Evolutionary conservation across 106 monocot genomes (phyloP), one percentile per base, ranked within the genome.

Genomic region (Vanilla planifolia): DNA sequence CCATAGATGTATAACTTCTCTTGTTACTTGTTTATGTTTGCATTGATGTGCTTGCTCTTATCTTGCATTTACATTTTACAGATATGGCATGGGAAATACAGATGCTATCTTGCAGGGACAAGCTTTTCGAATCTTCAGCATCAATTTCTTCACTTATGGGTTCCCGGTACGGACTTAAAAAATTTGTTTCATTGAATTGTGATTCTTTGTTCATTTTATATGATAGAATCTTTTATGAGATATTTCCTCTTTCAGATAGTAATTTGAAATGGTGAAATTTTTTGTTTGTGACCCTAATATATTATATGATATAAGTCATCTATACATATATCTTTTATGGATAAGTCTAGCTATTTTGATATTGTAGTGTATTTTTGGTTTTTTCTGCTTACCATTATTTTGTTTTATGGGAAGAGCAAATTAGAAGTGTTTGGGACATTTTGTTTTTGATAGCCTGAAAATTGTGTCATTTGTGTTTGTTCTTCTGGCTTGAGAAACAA

Each of bases 91-190:
- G 39, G 76, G 68, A 67, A 77, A 87, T 70, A 84, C 80, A 40
- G 87, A 89, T 77, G 78, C 85, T 15, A 58, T 96, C 33, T 25
- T 96, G 57, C 71, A 71, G 70, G 84, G 90, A 59, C 68, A 75
- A 48, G 53, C 79, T 59, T 96, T 90, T 29, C 62, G 83, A 29
- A 86, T 73, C 44, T 96, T 96, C 40, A 84, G 86, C 59, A 96
- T 96, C 41, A 96, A 96, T 26, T 89, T 83, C 65, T 96, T 96
- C 71, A 90, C 86, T 48, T 96, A 96, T 51, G 95, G 95, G 2
- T 96, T 90, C 50, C 90, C 86, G 68, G 95, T 96, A 82, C 32
- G 76, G 48, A 70, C 44, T 45, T 19, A 3, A 3, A 17, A 19
- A 19, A 3, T 45, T 16, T 45, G 7, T 3, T 3, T 45, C 20